Base-by-base conservation (phyloP, 2,329 filamentous ascomycete species). In the Cryphonectria radicalis region DNA sequence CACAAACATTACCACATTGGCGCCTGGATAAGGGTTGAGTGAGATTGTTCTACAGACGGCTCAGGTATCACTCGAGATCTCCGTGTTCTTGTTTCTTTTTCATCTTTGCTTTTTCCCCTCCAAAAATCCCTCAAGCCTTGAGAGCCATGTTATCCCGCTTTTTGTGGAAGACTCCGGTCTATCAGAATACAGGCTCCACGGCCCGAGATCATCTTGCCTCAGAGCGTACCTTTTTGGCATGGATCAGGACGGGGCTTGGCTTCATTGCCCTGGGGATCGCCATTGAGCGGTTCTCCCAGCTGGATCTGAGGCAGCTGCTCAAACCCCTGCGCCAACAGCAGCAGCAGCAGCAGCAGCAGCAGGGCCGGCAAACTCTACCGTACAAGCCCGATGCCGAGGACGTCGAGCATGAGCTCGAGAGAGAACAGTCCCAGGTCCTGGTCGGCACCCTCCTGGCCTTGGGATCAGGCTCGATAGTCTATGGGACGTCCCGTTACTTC, bases 161-260 rank as follows among this genome's bases (percentile, higher is more conserved):
- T 32, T 60, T 66, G 8, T 73, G 70, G 72, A 72, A 67, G 63
- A 75, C 77, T n/a, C 77, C 77, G 3, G 32, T 76, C 53, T 78
- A 77, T 75, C 78, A 82, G 70, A 86, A 87, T 77, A 85, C 82
- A 11, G 85, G 85, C 69, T 85, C 82, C 17, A 80, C 84, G 40
- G 84, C 85, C 13, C 82, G 84, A 59, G 86, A 88, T 75, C 84
- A 88, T 71, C 84, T 87, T 46, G 86, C 86, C 28, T 84, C 83
- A 62, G 86, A 88, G 76, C 82, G 85, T 14, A 88, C 84, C 2
- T 86, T 86, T 74, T 81, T 87, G 28, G 83, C 85, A 42, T 87
- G 85, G 86, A 82, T 84, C 14, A 81, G 85, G 14, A 86, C 84
- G 3, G 84, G 84, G 0, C 81, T 87, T 6, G 85, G 84, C 7